These are phyloP conservation scores for Saccharomycopsis fodiens DNA, from an alignment of 805 yeast species.

Conservation along the genomic window DNA sequence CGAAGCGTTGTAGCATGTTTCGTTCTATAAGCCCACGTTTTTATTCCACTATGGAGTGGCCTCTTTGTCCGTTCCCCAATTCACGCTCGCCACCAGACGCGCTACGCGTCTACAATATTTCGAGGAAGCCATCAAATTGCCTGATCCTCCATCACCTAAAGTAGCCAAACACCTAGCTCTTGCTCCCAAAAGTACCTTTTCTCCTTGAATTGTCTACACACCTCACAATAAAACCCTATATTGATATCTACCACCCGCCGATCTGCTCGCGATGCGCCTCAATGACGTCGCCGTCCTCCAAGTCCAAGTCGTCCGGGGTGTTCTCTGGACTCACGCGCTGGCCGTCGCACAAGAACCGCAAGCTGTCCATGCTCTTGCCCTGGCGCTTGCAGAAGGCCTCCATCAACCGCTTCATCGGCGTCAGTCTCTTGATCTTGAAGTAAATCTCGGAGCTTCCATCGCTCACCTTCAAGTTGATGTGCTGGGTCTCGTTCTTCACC, in stretches of 20 bases:
- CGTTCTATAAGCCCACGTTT: too few species aligned
- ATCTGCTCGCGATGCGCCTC: constrained; percentile 97
- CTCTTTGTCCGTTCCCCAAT: too few species aligned
- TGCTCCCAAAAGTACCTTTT: too few species aligned
- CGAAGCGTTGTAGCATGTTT: too few species aligned
- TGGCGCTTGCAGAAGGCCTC: constrained; percentile 98
- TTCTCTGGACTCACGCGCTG: constrained; percentile 79
- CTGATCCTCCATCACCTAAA: too few species aligned
- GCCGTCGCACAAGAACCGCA: constrained; percentile 91
- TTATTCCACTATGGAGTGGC: too few species aligned
- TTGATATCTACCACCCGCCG: constrained; percentile 37
- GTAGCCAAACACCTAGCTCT: too few species aligned
- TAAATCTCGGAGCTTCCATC: constrained; percentile 92
- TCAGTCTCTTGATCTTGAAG: constrained; percentile 88
- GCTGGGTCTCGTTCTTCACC: constrained; percentile 57
- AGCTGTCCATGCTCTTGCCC: constrained; percentile 74
- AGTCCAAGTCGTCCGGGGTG: constrained; percentile 87
- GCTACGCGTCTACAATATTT: too few species aligned
- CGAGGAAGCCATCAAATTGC: too few species aligned
- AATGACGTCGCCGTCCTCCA: constrained; percentile 87
- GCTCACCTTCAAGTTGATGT: constrained; percentile 87
- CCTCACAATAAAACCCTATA: not conserved
- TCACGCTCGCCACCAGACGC: too few species aligned
- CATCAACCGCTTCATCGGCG: constrained; percentile 90
- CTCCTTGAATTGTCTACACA: not conserved